Base-by-base conservation (phyloP, 2,329 filamentous ascomycete species). In the Cytospora schulzeri region DNA sequence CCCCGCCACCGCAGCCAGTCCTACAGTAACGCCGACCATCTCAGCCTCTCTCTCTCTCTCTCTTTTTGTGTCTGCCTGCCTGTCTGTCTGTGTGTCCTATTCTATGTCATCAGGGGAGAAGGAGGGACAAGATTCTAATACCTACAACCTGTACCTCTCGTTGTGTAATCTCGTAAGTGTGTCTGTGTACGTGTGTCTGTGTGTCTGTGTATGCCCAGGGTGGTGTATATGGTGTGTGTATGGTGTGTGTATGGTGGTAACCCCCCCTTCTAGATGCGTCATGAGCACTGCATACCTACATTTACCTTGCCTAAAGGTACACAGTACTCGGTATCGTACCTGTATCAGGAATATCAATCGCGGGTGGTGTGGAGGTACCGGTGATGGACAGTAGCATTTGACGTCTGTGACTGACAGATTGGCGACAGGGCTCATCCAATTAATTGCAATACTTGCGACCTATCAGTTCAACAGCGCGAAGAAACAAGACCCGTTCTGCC, bases 391-490 rank as follows among this genome's bases (percentile, higher is more conserved):
- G 57, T 45, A 53, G 22, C 57, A 60, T 29, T 48, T 35, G 48
- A 51, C 35, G 33, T 52, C 59, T 61, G 51, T 52, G 62, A 51
- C 31, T 56, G 64, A 62, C 54, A 51, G 45, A 58, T 48, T 62
- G 54, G 60, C 50, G 56, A 60, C 60, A 66, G 64, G 60, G 56
- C 56, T 48, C 60, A 41, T 50, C 56, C 60, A 57, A 57, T 66
- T 66, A 63, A 66, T 66, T 63, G 63, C 64, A 66, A 63, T 60
- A 66, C 35, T 59, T 60, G 60, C 64, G 50, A 60, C 64, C 64
- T 60, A 58, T 54, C 52, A 33, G 29, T 45, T 29, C 60, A 56
- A 6, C 52, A 62, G n/a, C 60, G 52, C 60, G 60, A 62, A 62
- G 35, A 56, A 35, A 51, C 31, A 48, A n/a, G 19, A 22, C 60